Conservation (phyloP, 129 eudicot species). For the Oenanthe sinensis region DNA sequence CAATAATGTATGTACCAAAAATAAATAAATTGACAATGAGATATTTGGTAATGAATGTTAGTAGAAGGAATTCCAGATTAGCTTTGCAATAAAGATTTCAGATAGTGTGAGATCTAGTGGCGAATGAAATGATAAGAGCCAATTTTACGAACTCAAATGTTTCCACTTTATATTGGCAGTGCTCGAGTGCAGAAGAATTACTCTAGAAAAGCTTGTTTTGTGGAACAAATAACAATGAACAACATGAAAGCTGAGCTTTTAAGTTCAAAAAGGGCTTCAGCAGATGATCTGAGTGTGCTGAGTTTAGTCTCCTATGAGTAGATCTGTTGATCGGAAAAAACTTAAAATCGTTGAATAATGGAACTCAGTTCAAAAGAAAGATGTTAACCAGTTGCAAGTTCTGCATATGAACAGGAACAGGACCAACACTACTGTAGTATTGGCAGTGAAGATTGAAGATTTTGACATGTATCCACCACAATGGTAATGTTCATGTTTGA, state of each 20-base stretch:
- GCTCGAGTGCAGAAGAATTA: background rate
- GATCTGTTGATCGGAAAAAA: background rate
- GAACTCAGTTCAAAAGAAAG: background rate
- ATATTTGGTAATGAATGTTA: background rate
- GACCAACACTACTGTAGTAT: background rate
- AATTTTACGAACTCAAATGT: background rate
- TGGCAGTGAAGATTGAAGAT: background rate
- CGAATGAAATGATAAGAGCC: background rate
- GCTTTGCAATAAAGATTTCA: background rate
- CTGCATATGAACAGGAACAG: background rate
- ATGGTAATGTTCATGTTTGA: background rate
- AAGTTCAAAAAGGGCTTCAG: background rate
- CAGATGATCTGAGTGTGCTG: background rate
- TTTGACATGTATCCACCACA: background rate
- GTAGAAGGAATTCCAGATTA: background rate
- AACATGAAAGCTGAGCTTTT: background rate
- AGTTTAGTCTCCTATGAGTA: background rate
- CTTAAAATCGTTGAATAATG: background rate
- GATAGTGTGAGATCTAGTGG: background rate
- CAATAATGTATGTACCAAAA: background rate
- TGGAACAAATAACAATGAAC: background rate
- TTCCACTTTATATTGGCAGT: background rate
- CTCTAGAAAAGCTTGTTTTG: background rate
- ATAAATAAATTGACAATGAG: background rate
- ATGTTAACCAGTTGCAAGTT: background rate